Percentiles rank a stretch among this genome's conserved stretches.
phyloP scores from a whole-genome alignment of 257 asterid species.

The Lycium ferocissimum region DNA sequence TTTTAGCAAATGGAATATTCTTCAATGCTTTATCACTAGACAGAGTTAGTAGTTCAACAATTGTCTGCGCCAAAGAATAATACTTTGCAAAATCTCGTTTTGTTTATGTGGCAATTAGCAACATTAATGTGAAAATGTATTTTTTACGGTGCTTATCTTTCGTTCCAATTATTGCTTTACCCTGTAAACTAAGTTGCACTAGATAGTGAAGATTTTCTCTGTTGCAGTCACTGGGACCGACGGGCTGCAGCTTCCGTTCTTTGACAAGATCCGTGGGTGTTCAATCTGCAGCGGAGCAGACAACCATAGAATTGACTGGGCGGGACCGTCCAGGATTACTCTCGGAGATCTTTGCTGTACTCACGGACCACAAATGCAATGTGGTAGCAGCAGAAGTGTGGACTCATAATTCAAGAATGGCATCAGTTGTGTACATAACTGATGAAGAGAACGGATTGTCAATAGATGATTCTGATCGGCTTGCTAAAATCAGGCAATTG shows the following conservation, averaged over 20 bases:
- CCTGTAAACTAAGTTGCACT: background rate
- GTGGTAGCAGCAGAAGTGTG: constrained; percentile 86
- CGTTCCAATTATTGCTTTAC: background rate
- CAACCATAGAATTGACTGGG: constrained; percentile 77
- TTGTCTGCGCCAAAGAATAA: too few relatives aligned
- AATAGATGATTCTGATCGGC: constrained; percentile 63
- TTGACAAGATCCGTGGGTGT: constrained; percentile 68
- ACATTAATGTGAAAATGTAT: too few relatives aligned
- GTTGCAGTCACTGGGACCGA: constrained; percentile 65
- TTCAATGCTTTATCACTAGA: too few relatives aligned
- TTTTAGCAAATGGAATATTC: background rate
- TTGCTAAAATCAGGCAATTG: constrained; percentile 67
- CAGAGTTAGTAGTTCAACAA: too few relatives aligned
- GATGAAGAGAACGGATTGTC: constrained; percentile 62
- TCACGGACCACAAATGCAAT: constrained; percentile 73
- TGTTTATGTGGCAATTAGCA: too few relatives aligned
- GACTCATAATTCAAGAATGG: constrained; percentile 91
- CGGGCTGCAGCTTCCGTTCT: constrained; percentile 55
- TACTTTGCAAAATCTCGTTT: too few relatives aligned
- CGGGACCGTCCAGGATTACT: constrained; percentile 81
- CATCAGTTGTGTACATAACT: constrained; percentile 72
- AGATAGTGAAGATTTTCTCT: constrained; percentile 19
- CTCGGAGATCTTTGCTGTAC: constrained; percentile 81
- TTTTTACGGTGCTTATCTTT: too few relatives aligned
- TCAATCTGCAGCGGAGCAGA: constrained; percentile 60